phyloP scores from a whole-genome alignment of 164 flowering plant genomes.

The Berberis vulgaris region DNA sequence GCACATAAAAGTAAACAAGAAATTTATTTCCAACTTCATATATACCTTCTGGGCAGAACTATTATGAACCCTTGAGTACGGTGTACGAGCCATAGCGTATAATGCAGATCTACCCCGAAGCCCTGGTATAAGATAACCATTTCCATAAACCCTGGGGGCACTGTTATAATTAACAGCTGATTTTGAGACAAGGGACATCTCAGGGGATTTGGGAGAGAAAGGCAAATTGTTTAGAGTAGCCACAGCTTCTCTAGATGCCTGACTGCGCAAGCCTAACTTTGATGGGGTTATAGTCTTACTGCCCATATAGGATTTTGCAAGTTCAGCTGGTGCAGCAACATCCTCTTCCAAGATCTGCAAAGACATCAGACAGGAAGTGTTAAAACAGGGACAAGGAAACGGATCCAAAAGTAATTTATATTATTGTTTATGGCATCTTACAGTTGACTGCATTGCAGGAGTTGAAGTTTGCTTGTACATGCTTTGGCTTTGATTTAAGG shows the following conservation, averaged over 20 bases:
- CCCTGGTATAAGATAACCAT: conserved; percentile 53
- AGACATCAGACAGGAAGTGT: not conserved
- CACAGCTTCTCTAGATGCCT: conserved; percentile 28
- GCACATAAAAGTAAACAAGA: not conserved
- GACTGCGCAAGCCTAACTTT: conserved; percentile 34
- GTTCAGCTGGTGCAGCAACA: conserved; percentile 66
- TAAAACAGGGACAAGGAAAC: too few species aligned
- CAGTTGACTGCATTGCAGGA: conserved; percentile 27
- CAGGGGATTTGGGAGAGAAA: conserved; percentile 27
- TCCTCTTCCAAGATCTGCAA: conserved; percentile 54
- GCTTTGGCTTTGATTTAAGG: conserved; percentile 23
- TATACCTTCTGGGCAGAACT: conserved; percentile 38
- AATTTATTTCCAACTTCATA: not conserved
- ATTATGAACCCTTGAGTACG: conserved; percentile 51
- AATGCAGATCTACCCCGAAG: conserved; percentile 82
- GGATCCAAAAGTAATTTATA: not conserved
- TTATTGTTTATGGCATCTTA: conserved; percentile 17
- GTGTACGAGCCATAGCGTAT: conserved; percentile 78
- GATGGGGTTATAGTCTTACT: conserved; percentile 54
- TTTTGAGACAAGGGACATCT: conserved; percentile 28
- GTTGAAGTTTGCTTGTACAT: conserved; percentile 17
- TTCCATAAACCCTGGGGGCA: conserved; percentile 17
- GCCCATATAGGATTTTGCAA: conserved; percentile 96
- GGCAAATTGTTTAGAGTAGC: conserved; percentile 15
- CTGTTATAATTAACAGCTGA: conserved; percentile 15